Percentiles rank a stretch among this genome's conserved stretches.
Evolutionary conservation across 129 eudicot genomes (phyloP).

Genomic region (Arctium lappa): DNA sequence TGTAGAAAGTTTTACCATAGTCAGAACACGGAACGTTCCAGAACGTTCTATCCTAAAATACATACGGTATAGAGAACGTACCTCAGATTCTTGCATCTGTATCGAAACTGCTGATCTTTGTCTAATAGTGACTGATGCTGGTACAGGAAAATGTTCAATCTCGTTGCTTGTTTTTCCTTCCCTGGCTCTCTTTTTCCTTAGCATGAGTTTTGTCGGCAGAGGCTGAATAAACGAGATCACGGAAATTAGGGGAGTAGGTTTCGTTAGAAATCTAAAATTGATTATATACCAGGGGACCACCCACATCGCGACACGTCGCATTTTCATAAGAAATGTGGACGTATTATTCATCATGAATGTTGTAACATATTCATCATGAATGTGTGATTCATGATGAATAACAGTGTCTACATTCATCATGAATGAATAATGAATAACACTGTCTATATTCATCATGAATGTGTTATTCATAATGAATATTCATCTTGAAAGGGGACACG

Average conservation of each 20-base stretch:
- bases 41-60: not conserved
- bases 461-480: no score
- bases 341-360: no score
- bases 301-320: no score
- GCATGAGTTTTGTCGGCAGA: constrained; percentile 74
- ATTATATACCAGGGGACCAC: no score
- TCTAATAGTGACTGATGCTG: constrained; percentile 72
- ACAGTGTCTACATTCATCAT: no score
- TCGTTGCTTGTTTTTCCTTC: constrained; percentile 88
- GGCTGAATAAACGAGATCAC: constrained; percentile 47
- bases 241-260: not conserved
- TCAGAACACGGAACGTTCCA: not conserved
- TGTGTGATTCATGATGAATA: no score
- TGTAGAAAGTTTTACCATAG: constrained; percentile 15
- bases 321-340: no score
- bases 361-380: no score
- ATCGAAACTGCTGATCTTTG: constrained; percentile 48
- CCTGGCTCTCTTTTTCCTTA: constrained; percentile 81
- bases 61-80: not conserved
- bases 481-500: not conserved
- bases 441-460: no score
- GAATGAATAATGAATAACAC: no score
- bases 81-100: constrained; percentile 67
- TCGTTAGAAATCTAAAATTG: not conserved
- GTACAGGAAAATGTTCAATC: constrained; percentile 82